Evolutionary conservation across 1,284 basidiomycete species (phyloP).

Genomic region (Schizophyllum commune): DNA sequence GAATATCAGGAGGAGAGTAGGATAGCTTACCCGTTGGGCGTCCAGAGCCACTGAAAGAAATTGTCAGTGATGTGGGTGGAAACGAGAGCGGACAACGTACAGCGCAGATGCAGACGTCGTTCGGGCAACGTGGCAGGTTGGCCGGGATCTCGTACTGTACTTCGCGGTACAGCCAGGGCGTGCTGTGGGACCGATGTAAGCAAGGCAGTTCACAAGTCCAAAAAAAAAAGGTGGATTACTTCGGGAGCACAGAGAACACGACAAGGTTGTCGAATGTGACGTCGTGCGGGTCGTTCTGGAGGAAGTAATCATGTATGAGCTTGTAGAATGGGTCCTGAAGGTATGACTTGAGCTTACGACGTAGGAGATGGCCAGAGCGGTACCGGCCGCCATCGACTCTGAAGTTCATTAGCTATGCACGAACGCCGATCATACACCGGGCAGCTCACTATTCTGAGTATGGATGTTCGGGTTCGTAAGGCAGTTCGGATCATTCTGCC

Average conservation of each 20-base stretch:
- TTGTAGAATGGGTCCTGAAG: neutral
- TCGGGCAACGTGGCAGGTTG: conserved; percentile 36
- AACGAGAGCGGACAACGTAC: conserved; percentile 20
- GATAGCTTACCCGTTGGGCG: neutral
- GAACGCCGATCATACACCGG: neutral
- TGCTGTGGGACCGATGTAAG: conserved; percentile 19
- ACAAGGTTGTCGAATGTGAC: conserved; percentile 23
- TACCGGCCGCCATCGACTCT: conserved; percentile 31
- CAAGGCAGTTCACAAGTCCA: conserved; percentile 15
- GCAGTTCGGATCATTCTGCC: conserved; percentile 17
- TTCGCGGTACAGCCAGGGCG: conserved; percentile 37
- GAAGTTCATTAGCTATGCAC: neutral
- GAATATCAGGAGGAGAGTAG: neutral
- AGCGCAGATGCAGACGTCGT: conserved; percentile 39
- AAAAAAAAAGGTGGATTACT: conserved; percentile 14
- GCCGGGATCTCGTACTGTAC: conserved; percentile 36
- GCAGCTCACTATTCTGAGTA: neutral
- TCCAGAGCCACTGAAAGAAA: neutral
- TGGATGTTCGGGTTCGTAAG: conserved; percentile 28
- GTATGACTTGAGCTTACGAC: conserved; percentile 15
- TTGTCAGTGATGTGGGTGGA: neutral
- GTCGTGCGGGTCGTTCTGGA: conserved; percentile 27
- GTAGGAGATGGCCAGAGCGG: conserved; percentile 40
- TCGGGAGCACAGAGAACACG: conserved; percentile 23
- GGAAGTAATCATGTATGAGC: neutral